Conservation (phyloP, 495 filamentous ascomycete species). For the Cercophora sp. region DNA sequence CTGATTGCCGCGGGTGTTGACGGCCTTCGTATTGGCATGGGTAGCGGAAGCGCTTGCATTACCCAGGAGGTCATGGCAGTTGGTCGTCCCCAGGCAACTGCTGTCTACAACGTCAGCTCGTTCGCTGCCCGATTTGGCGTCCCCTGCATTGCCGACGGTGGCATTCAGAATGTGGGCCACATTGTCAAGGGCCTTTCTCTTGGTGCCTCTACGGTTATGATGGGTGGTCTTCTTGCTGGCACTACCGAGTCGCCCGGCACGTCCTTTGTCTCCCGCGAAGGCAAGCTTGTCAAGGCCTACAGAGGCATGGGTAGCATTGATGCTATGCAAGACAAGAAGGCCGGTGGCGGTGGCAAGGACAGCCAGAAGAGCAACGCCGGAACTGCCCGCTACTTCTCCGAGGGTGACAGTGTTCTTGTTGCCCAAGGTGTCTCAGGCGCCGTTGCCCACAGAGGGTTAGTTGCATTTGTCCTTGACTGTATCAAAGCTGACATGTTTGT, state of each 20-base stretch:
- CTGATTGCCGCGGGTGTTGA: slow-evolving; percentile 94
- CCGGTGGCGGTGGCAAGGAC: slow-evolving; percentile 60
- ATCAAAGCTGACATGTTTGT: slow-evolving; percentile 19
- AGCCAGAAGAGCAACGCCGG: slow-evolving; percentile 89
- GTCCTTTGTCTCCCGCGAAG: slow-evolving; percentile 91
- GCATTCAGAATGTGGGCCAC: slow-evolving; percentile 97
- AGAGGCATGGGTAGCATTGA: slow-evolving; percentile 98
- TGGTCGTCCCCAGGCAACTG: slow-evolving; percentile 87
- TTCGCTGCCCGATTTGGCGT: slow-evolving; percentile 94
- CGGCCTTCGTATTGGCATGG: slow-evolving; percentile 98
- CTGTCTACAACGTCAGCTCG: slow-evolving; percentile 79
- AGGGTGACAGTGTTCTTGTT: slow-evolving; percentile 89
- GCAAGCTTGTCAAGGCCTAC: slow-evolving; percentile 98
- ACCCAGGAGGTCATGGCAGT: slow-evolving; percentile 99
- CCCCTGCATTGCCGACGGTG: slow-evolving; percentile 95
- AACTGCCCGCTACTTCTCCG: slow-evolving; percentile 96
- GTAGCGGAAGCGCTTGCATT: slow-evolving; percentile 95
- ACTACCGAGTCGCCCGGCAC: slow-evolving; percentile 97
- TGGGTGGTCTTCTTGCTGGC: slow-evolving; percentile 95
- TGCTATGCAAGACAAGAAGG: slow-evolving; percentile 99
- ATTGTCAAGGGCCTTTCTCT: slow-evolving; percentile 97
- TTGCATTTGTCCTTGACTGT: neutral
- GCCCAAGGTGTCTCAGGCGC: slow-evolving; percentile 89
- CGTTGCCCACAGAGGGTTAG: slow-evolving; percentile 54
- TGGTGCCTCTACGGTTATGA: slow-evolving; percentile 96